phyloP scores from a whole-genome alignment of 2,329 filamentous ascomycete genomes.

The Cephalotrichum gorgonifer region DNA sequence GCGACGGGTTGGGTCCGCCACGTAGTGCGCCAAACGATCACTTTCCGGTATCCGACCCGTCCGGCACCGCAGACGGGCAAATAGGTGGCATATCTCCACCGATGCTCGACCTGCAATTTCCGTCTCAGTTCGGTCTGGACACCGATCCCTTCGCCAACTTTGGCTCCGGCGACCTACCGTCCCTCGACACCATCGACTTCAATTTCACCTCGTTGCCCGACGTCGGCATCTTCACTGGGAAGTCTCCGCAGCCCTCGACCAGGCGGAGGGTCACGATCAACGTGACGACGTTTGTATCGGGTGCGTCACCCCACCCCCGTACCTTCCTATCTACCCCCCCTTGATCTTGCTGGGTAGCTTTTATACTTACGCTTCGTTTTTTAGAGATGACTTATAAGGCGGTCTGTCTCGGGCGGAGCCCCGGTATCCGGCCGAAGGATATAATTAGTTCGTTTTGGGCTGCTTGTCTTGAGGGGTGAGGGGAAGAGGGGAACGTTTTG shows the following conservation, averaged over 20 bases:
- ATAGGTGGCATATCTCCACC: too few species aligned
- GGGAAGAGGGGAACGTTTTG: background rate
- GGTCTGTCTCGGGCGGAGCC: slow-evolving; percentile 27
- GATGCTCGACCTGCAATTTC: background rate
- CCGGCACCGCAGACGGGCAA: background rate
- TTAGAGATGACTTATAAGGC: slow-evolving; percentile 10
- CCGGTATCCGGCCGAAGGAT: slow-evolving; percentile 27
- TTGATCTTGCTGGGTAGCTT: background rate
- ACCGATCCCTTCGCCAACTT: slow-evolving; percentile 1
- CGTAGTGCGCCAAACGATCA: background rate
- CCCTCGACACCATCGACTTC: background rate
- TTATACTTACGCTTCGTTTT: background rate
- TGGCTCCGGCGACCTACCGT: background rate
- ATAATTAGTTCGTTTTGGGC: slow-evolving; percentile 21
- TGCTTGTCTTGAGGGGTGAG: slow-evolving; percentile 6
- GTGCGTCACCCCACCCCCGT: slow-evolving; percentile 15
- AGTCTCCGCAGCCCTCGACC: slow-evolving; percentile 13
- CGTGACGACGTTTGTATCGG: slow-evolving; percentile 20
- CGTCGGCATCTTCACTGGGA: background rate
- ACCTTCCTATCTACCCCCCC: background rate
- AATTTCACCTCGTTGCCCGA: background rate
- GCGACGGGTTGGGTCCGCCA: background rate
- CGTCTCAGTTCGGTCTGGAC: slow-evolving; percentile 2
- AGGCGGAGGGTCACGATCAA: slow-evolving; percentile 21
- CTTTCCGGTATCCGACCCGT: background rate